phyloP scores from a whole-genome alignment of 495 filamentous ascomycete genomes.

The Daldinia concentrica region DNA sequence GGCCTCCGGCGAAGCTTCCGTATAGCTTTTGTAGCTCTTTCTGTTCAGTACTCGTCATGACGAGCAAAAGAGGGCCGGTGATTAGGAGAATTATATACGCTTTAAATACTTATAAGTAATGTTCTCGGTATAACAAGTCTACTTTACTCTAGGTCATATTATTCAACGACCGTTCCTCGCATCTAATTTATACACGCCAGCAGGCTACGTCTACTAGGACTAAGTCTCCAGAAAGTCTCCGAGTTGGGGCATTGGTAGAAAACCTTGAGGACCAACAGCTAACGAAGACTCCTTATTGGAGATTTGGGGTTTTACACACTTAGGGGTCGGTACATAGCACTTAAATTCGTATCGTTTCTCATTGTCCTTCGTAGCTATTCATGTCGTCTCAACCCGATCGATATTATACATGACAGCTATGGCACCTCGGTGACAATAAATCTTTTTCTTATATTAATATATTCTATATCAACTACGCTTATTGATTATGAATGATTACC shows the following conservation, averaged over 20 bases:
- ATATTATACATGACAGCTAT: neutral
- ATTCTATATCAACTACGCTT: too few relatives aligned
- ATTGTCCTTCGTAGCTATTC: neutral
- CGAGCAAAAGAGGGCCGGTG: neutral
- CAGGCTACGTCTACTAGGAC: neutral
- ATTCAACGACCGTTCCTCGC: neutral
- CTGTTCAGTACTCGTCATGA: conserved; percentile 36
- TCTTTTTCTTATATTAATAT: too few relatives aligned
- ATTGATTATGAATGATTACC: too few relatives aligned
- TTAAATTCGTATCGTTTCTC: neutral
- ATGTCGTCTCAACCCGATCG: neutral
- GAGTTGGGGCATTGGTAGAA: conserved; percentile 1
- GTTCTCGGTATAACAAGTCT: neutral
- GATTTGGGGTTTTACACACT: neutral
- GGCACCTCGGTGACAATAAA: neutral
- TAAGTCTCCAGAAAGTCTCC: conserved; percentile 27
- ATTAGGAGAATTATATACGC: neutral
- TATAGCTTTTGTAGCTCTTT: conserved; percentile 47
- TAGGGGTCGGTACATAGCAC: neutral
- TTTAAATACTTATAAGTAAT: neutral
- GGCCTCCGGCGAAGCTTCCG: conserved; percentile 21
- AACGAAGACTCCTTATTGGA: neutral
- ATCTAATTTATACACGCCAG: neutral
- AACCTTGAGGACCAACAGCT: conserved; percentile 22
- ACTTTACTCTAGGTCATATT: neutral